phyloP scores from a whole-genome alignment of 176 grass and related monocot species.

The Thinopyrum elongatum region DNA sequence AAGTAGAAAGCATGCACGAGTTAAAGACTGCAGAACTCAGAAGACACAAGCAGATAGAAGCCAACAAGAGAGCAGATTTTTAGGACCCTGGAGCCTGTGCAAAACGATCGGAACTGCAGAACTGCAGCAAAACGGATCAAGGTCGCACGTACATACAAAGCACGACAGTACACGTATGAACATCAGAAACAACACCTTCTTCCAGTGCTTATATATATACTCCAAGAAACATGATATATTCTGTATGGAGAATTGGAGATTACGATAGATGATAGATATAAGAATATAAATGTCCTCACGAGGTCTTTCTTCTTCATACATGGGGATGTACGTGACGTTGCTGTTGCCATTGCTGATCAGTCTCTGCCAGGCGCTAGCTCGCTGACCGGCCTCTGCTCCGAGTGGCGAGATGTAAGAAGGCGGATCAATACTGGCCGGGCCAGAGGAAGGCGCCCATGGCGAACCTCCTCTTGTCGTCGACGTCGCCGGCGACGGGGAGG shows the following conservation, averaged over 20 bases:
- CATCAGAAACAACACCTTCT: background rate
- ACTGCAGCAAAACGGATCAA: background rate
- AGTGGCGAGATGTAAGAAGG: background rate
- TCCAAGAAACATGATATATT: background rate
- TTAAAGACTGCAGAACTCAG: too few relatives aligned
- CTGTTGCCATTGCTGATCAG: background rate
- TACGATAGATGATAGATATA: background rate
- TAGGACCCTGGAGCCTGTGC: too few relatives aligned
- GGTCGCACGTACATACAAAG: background rate
- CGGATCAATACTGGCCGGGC: constrained; percentile 43
- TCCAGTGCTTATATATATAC: background rate
- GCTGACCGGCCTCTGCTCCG: background rate
- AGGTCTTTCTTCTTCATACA: background rate
- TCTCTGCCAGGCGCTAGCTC: background rate
- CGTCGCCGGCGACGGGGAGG: constrained; percentile 48
- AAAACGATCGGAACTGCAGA: background rate
- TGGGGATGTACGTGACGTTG: background rate
- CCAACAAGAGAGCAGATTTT: too few relatives aligned
- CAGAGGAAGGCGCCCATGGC: constrained; percentile 86
- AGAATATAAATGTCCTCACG: background rate
- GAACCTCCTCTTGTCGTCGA: constrained; percentile 59
- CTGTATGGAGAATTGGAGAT: background rate
- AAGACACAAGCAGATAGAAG: too few relatives aligned
- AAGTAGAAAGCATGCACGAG: too few relatives aligned
- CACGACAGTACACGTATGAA: background rate